Base-by-base conservation (phyloP, 1,139 yeast species). In the Hyphopichia pseudoburtonii region DNA sequence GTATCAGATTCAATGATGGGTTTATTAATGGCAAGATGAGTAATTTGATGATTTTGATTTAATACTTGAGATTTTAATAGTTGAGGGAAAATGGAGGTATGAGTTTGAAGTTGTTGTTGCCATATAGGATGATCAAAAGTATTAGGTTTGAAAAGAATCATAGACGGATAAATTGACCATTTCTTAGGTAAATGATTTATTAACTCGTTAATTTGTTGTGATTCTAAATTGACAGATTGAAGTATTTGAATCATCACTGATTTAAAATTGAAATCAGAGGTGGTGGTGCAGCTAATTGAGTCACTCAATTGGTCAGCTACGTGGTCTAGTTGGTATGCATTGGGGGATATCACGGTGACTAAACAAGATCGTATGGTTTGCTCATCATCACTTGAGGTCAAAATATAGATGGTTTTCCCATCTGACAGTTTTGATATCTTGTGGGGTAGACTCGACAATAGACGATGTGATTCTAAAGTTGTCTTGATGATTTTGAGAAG, bases 21-120 rank as follows among this genome's bases (percentile, higher is more conserved):
- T 39, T 72, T 73, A 49, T 86, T 86, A 9, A 80, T 61, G 0
- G 95, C 95, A 5, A 85, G 56, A 52, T 85, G 94, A 0, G 90
- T 78, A 34, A 63, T 46, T 12, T 50, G 36, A 28, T 52, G 43
- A 51, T 22, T 36, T 38, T 14, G 50, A 45, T 39, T n/a, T 12
- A 21, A 21, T 12, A 14, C 3, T 10, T 22, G 8, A 28, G 63
- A 43, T n/a, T 21, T 19, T 5, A 22, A 15, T 11, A 30, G 8
- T 22, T 9, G 17, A 8, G 30, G 16, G 5, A 28, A 16, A 12
- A 28, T n/a, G 43, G 5, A 10, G 16, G 12, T n/a, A 5, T 6
- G 16, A 14, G 4, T 5, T 16, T 16, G 16, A 5, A 10, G 11
- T 22, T 15, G 19, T 21, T 14, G 19, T 2, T 32, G 33, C 82